phyloP scores from a whole-genome alignment of 257 asterid genomes.

The Ajuga chamaepitys region DNA sequence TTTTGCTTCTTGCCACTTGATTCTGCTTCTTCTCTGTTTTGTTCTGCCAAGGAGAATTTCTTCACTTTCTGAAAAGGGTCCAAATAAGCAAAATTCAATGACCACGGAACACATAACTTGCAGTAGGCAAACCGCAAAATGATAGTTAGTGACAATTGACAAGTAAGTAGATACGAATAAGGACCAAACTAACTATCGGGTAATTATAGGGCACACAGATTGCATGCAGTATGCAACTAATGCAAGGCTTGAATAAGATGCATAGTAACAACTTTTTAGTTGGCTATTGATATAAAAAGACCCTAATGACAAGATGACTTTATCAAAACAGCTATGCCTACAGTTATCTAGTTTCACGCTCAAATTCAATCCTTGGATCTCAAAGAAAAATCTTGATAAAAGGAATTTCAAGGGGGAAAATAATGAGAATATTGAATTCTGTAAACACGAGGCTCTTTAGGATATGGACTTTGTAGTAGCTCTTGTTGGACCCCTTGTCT shows the following conservation, averaged over 20 bases:
- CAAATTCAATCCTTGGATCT: background rate
- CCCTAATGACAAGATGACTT: background rate
- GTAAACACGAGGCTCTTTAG: background rate
- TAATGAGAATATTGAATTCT: background rate
- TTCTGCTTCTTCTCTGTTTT: slow-evolving; percentile 21
- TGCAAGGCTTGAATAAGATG: background rate
- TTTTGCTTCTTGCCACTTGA: slow-evolving; percentile 24
- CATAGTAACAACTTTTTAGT: background rate
- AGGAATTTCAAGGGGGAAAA: background rate
- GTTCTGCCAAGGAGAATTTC: slow-evolving; percentile 45
- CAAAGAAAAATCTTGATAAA: background rate
- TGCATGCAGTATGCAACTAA: no score
- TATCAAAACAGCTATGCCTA: background rate
- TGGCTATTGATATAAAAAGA: background rate
- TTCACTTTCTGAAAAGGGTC: slow-evolving; percentile 40
- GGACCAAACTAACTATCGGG: background rate
- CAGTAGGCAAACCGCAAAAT: no score
- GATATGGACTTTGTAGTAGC: background rate
- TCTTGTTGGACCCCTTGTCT: background rate
- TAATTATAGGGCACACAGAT: background rate
- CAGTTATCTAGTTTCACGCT: background rate
- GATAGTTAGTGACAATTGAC: background rate
- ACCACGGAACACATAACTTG: no score
- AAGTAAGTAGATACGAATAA: background rate
- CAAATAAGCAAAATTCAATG: background rate